Base-by-base conservation (phyloP, 345 rosid species). In the Odontarrhena argentea region DNA sequence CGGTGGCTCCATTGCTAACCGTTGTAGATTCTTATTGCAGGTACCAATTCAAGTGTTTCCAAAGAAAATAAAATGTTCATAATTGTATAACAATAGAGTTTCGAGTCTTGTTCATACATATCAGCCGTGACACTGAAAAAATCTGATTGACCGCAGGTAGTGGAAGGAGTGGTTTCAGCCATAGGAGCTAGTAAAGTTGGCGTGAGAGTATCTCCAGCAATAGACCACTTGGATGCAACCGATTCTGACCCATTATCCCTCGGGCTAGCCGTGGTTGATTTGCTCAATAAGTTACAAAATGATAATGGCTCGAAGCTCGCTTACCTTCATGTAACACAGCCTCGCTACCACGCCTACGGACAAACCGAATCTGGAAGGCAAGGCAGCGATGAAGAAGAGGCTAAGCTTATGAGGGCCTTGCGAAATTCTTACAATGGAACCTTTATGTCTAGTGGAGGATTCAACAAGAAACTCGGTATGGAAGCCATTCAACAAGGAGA, bases 311-410 rank as follows among this genome's bases (percentile, higher is more conserved):
- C 80, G 6, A 83, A 82, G 35, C 90, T 90, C 3, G 62, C 86
- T 11, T 93, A 90, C 66, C 84, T 90, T 53, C 97, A 93, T n/a
- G 81, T 88, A 24, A 90, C 94, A 13, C 96, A 82, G 55, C 98
- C 98, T 48, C 87, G 91, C 2, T 87, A 80, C 77, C 82, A 80
- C 3, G 87, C 86, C 0, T 75, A 82, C 0, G 91, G 91, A 18
- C 86, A 75, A 55, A 79, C 86, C 4, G 86, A 86, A 63, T 73
- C 84, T 12, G 85, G 91, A 45, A 79, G 77, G 51, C 86, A 70
- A 22, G 84, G 88, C 2, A 80, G 74, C 25, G 88, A 85, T 60
- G 86, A 83, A 2, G 89, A 82, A 70, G 93, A 83, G 68, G 77
- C 84, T 54, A 56, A 70, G 72, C 46, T 83, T 42, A 76, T 90